Evolutionary conservation across 345 rosid species (phyloP), one percentile per base, ranked within the genome.

Genomic region (Eucalyptus sp.): DNA sequence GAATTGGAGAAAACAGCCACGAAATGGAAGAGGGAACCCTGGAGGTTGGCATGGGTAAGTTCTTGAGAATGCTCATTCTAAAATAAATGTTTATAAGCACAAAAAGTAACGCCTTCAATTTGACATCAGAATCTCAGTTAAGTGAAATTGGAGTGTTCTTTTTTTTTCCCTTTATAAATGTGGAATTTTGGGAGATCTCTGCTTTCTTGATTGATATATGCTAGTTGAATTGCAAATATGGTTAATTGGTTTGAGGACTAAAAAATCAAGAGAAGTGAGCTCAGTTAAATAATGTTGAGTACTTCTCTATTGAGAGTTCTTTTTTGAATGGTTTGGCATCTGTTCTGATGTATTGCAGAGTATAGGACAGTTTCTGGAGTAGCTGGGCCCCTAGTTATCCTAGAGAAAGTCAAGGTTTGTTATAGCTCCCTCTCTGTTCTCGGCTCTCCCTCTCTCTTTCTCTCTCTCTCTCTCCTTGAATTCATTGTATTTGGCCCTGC

Each of bases 291-390:
- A 60, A 33, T 87, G 54, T 56, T 29, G 20, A 60, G 51, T 41
- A 27, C 54, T 25, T 64, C 54, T 58, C 13, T 49, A 49, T 87
- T 13, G 60, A 48, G 41, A 22, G 33, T 90, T 89, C 27, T 91
- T 66, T 91, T 66, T 62, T 54, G 86, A n/a, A 80, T 83, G 20
- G 17, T 29, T 50, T 50, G 60, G 29, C 79, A 51, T 25, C 80
- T 13, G 33, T 88, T 83, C 80, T 31, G 43, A 22, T 51, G 4
- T 50, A 13, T 91, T 90, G 91, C 95, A 97, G 99, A 97, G 91
- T 97, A 97, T 31, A 95, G 99, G 93, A 97, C 99, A 83, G 99
- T 97, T 88, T 95, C 98, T 49, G 99, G 99, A 84, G 99, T 97
- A 91, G 99, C 99, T 27, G 99, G 99, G 84, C 99, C 99, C 89